These are phyloP conservation scores for Sporothrix schenckii DNA, from an alignment of 2,329 filamentous ascomycete species.

Conservation along the genomic window DNA sequence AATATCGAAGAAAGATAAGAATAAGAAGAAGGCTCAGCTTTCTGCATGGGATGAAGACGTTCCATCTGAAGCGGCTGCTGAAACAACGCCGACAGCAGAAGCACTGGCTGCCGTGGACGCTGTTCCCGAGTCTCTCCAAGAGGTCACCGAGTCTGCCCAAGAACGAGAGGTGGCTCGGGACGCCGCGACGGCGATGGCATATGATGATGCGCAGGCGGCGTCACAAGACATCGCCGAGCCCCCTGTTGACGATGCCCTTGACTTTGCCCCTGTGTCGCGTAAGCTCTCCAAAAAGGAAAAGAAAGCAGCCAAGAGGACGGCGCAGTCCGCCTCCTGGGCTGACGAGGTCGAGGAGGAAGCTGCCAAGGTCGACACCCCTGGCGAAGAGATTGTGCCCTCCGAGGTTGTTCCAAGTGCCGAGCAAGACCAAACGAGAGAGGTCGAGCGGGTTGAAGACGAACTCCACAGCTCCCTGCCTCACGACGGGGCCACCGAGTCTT, in stretches of 20 bases:
- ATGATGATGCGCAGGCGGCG: neutral
- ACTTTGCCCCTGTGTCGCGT: neutral
- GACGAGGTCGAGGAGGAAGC: slow-evolving; percentile 4
- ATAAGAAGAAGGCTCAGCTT: slow-evolving; percentile 17
- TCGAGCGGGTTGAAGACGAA: neutral
- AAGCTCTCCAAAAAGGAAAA: slow-evolving; percentile 22
- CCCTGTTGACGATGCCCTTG: neutral
- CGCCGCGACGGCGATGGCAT: neutral
- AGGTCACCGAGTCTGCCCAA: neutral
- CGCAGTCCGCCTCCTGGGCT: neutral
- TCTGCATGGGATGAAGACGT: neutral
- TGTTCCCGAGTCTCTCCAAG: slow-evolving; percentile 4
- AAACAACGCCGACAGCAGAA: neutral
- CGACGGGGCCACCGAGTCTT: neutral
- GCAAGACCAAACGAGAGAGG: neutral
- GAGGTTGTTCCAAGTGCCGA: neutral
- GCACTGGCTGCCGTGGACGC: neutral
- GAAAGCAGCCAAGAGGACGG: slow-evolving; percentile 15
- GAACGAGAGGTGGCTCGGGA: neutral
- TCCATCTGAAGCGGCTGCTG: neutral
- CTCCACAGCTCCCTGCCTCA: neutral
- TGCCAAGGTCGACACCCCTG: neutral
- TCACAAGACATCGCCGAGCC: neutral
- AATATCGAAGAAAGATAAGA: slow-evolving; percentile 11
- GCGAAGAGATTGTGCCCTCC: neutral